Evolutionary conservation across 768 basidiomycete species (phyloP).

Genomic region (Hygrocybe coccinea): DNA sequence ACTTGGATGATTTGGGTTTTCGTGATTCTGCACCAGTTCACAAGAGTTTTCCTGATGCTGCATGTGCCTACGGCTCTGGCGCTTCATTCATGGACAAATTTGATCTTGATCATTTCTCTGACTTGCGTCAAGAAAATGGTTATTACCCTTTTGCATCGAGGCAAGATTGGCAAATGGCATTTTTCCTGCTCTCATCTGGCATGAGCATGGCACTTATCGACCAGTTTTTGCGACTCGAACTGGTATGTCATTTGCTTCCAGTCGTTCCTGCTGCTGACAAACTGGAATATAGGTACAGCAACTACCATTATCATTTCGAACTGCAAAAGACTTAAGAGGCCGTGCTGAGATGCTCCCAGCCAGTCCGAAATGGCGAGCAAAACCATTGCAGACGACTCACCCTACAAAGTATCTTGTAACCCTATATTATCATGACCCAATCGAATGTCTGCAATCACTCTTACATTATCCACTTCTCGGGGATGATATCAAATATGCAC

Average conservation of each 20-base stretch:
- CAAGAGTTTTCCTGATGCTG: conserved; percentile 5
- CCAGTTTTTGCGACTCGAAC: conserved; percentile 22
- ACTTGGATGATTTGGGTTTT: neutral
- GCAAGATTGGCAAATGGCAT: conserved; percentile 31
- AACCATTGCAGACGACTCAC: conserved; percentile 3
- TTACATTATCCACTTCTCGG: too few relatives aligned
- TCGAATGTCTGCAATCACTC: conserved; percentile 25
- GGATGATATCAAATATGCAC: too few relatives aligned
- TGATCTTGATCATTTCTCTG: conserved; percentile 20
- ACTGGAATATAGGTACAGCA: conserved; percentile 9
- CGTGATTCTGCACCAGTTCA: neutral
- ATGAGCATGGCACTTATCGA: conserved; percentile 28
- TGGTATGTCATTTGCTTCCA: conserved; percentile 15
- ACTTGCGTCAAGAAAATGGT: conserved; percentile 14
- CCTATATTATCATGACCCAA: conserved; percentile 22
- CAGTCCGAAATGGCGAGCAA: conserved; percentile 18
- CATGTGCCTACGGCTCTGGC: conserved; percentile 11
- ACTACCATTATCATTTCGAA: conserved; percentile 15
- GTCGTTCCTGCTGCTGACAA: neutral
- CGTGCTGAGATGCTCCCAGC: conserved; percentile 16
- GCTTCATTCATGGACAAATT: conserved; percentile 26
- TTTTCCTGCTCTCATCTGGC: conserved; percentile 24
- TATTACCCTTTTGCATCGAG: conserved; percentile 30
- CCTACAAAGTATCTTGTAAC: conserved; percentile 14
- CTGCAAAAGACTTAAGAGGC: conserved; percentile 15